A percentile compares a stretch with the other conserved stretches of the same genome.
phyloP scores from a whole-genome alignment of 192 early-diverging fungal genomes.

The Coemansia sp. region DNA sequence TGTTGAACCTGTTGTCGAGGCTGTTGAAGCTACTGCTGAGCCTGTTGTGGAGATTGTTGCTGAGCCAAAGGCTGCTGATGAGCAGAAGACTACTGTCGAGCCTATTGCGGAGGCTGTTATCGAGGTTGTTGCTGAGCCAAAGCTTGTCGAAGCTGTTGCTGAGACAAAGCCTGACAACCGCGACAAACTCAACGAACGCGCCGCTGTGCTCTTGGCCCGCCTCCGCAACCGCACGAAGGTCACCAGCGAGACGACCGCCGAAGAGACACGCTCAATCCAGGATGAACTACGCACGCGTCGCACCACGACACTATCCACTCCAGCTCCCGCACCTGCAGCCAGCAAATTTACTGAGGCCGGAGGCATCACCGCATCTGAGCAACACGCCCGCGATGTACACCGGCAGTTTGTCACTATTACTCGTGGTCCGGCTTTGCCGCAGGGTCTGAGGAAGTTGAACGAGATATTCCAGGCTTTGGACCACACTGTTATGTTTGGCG shows the following conservation, averaged over 20 bases:
- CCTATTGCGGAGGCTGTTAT: background rate
- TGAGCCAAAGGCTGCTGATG: background rate
- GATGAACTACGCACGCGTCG: constrained; percentile 31
- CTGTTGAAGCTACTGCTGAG: background rate
- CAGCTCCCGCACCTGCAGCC: background rate
- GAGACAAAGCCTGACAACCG: background rate
- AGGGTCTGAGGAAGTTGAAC: constrained; percentile 37
- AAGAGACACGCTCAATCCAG: constrained; percentile 43
- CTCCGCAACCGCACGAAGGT: constrained; percentile 35
- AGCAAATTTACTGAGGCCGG: background rate
- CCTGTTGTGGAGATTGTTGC: background rate
- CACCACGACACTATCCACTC: background rate
- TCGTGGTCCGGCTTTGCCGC: constrained; percentile 15
- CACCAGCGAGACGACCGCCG: constrained; percentile 4
- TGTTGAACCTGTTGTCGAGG: background rate
- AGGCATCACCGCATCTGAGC: background rate
- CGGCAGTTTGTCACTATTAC: constrained; percentile 44
- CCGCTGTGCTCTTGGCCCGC: constrained; percentile 21
- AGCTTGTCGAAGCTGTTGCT: background rate
- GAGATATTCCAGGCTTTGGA: constrained; percentile 51
- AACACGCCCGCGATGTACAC: constrained; percentile 27
- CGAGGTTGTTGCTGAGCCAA: background rate
- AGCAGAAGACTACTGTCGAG: background rate
- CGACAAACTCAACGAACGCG: constrained; percentile 5
- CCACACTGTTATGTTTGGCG: constrained; percentile 49